These are phyloP conservation scores for Dictyostelium brefeldianum DNA, from an alignment of 78 protist genomes.

Conservation along the genomic window DNA sequence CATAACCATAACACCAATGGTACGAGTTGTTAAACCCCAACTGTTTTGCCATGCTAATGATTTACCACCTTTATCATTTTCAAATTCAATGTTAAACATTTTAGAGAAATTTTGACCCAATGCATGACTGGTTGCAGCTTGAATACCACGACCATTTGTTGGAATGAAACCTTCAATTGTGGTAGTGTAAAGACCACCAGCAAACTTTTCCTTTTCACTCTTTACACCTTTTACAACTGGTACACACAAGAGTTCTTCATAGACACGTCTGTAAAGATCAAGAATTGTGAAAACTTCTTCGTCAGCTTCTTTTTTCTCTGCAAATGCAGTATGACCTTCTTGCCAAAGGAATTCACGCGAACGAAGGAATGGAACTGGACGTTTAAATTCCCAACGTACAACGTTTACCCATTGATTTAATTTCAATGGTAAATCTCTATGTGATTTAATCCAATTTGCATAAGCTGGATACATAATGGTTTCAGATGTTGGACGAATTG, in stretches of 20 bases:
- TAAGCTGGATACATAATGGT: slow-evolving; percentile 98
- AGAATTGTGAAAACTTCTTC: slow-evolving; percentile 93
- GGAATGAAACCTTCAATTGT: slow-evolving; percentile 98
- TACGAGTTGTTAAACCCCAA: slow-evolving; percentile 99
- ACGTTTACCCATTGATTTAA: slow-evolving; percentile 98
- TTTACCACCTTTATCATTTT: slow-evolving; percentile 78
- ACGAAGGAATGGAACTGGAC: slow-evolving; percentile 98
- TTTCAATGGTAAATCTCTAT: slow-evolving; percentile 98
- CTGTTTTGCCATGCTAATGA: slow-evolving; percentile 95
- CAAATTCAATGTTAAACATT: slow-evolving; percentile 96
- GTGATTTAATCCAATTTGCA: slow-evolving; percentile 96
- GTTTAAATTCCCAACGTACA: slow-evolving; percentile 99
- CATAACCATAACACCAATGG: slow-evolving; percentile 95
- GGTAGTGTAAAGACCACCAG: slow-evolving; percentile 96
- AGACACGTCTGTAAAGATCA: slow-evolving; percentile 92
- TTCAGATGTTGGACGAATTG: slow-evolving; percentile 99
- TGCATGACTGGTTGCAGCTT: slow-evolving; percentile 97
- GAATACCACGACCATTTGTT: slow-evolving; percentile 96
- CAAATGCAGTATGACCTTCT: slow-evolving; percentile 99
- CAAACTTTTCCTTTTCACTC: slow-evolving; percentile 97
- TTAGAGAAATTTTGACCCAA: slow-evolving; percentile 98
- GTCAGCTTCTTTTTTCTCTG: slow-evolving; percentile 93
- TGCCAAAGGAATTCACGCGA: slow-evolving; percentile 99
- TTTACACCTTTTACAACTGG: slow-evolving; percentile 93
- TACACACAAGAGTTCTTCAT: slow-evolving; percentile 95